A percentile compares a stretch with the other conserved stretches of the same genome.
Conservation (phyloP, 1,284 basidiomycete genomes). For the Cystodermella granulosa region DNA sequence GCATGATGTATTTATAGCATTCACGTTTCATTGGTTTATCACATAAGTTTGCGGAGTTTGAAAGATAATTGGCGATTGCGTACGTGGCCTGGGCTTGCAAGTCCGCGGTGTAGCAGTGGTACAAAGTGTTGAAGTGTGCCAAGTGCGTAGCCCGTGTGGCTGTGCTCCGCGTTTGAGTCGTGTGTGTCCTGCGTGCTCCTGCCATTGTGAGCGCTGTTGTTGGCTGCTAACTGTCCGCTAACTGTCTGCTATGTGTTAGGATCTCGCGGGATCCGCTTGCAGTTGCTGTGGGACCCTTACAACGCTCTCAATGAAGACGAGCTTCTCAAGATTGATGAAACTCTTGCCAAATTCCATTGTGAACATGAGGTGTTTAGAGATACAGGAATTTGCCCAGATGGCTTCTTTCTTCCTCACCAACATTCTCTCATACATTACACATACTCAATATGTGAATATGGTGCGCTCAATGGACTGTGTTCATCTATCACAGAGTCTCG, state of each 20-base stretch:
- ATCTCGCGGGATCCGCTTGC: constrained; percentile 16
- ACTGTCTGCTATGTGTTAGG: constrained; percentile 21
- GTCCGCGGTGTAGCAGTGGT: too few species aligned
- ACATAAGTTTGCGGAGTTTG: too few species aligned
- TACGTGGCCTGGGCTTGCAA: too few species aligned
- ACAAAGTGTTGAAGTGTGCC: too few species aligned
- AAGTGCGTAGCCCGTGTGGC: too few species aligned
- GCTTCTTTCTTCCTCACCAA: neutral
- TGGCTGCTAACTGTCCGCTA: too few species aligned
- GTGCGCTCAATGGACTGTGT: constrained; percentile 5
- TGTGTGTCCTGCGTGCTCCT: too few species aligned
- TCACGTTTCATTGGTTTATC: too few species aligned
- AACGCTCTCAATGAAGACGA: neutral
- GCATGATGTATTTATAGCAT: too few species aligned
- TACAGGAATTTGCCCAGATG: neutral
- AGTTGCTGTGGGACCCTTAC: neutral
- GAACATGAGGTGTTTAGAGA: neutral
- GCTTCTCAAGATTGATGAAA: neutral
- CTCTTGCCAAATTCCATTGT: neutral
- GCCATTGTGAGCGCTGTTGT: too few species aligned
- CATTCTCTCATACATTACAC: neutral
- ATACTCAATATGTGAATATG: neutral
- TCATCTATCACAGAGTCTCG: constrained; percentile 9
- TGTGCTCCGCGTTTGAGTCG: too few species aligned
- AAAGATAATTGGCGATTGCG: too few species aligned